Base-by-base conservation (phyloP, 1,139 yeast genomes). In the Yamadazyma mexicana region DNA sequence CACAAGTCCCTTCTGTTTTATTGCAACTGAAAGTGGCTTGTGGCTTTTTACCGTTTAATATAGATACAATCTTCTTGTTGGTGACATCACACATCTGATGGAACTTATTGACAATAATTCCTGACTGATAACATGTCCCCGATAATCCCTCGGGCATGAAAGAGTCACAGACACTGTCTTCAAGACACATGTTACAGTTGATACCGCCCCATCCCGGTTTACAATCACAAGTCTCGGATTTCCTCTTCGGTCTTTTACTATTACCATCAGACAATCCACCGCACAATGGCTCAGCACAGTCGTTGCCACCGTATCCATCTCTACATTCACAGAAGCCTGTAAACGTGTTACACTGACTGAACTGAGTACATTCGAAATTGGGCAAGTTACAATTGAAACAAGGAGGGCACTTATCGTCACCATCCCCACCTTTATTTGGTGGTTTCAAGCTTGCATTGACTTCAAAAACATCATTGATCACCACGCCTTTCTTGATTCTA, bases 81-180 rank as follows among this genome's bases (percentile, higher is more conserved):
- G 98, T 91, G 9, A 92, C 98, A 58, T 91, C 87, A 69, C 98
- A 92, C 84, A 87, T 87, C 62, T 87, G 97, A 59, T 84, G 88
- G 55, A 86, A 79, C 51, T 79, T 74, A 47, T 87, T 83, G 18
- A 91, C 94, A 39, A 89, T 66, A 49, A 87, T 77, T 16, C 98
- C 98, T n/a, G 87, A 79, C 46, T 81, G 76, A 61, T 89, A 91
- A 59, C 98, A 92, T 0, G 95, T 87, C 8, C 98, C 98, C 46
- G 77, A 69, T 42, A 89, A 64, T 1, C 87, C 95, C 40, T 83
- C 91, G 1, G 98, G 98, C 82, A 92, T 80, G 51, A 92, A 85
- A 1, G 85, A 66, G 57, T 87, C 87, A 65, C 98, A 92, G 2
- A 84, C 85, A 4, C 68, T 61, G 58, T 92, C 95, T 3, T 59